Percentiles rank a stretch among this genome's conserved stretches.
These are phyloP conservation scores for Psilocybe azurescens DNA, from an alignment of 768 basidiomycete species.

Conservation along the genomic window DNA sequence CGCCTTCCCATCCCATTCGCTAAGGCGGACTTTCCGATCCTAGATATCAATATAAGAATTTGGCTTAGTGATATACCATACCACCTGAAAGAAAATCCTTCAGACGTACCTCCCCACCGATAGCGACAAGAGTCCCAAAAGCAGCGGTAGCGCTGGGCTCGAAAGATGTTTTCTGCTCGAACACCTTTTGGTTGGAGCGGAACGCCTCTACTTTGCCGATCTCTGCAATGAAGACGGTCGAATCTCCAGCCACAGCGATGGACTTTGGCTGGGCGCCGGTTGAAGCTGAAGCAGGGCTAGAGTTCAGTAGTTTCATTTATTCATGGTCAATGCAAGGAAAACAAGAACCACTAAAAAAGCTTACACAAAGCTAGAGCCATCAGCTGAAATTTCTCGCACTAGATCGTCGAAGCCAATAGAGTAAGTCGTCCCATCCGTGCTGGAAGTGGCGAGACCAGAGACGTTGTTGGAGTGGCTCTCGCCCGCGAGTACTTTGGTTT, in stretches of 20 bases:
- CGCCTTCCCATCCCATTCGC: conserved; percentile 71
- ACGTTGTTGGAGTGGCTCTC: conserved; percentile 75
- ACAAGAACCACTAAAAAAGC: not conserved
- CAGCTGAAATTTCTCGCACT: conserved; percentile 65
- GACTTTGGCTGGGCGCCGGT: conserved; percentile 71
- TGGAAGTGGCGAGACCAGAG: conserved; percentile 57
- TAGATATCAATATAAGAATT: conserved; percentile 25
- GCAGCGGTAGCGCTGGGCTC: conserved; percentile 64
- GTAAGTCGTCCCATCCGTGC: conserved; percentile 57
- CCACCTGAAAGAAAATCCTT: not conserved
- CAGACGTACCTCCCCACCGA: conserved; percentile 72
- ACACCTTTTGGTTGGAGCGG: conserved; percentile 70
- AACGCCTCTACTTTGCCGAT: conserved; percentile 66
- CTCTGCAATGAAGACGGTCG: conserved; percentile 70
- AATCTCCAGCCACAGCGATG: conserved; percentile 62
- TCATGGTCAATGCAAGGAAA: not conserved
- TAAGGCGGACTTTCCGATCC: conserved; percentile 79
- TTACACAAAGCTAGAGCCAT: conserved; percentile 52
- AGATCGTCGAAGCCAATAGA: conserved; percentile 85
- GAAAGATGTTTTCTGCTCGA: conserved; percentile 56
- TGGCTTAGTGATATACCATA: too few species aligned
- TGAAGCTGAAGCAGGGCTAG: conserved; percentile 55
- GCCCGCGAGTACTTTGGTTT: conserved; percentile 57
- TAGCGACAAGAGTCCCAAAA: conserved; percentile 56
- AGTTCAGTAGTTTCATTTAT: not conserved